Percentiles rank a stretch among this genome's conserved stretches.
Conservation (phyloP, 2,329 filamentous ascomycete species). For the Aspergillus udagawae region DNA sequence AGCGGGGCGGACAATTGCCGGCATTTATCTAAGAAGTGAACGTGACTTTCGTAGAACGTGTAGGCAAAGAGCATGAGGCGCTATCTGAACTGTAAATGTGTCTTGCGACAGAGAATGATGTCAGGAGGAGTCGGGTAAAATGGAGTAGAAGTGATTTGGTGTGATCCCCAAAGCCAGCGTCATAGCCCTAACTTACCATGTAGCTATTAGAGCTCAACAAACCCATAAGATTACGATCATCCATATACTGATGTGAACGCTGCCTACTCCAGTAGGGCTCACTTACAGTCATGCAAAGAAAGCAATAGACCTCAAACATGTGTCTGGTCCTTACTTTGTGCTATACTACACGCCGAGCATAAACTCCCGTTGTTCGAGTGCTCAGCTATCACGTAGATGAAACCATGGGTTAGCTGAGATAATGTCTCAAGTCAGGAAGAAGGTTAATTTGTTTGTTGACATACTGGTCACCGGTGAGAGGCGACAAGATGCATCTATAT, state of each 20-base stretch:
- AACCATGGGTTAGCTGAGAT: neutral
- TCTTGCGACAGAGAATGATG: too few species aligned
- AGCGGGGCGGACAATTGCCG: neutral
- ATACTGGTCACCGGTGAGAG: neutral
- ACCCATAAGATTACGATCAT: neutral
- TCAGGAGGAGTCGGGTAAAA: neutral
- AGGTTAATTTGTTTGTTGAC: neutral
- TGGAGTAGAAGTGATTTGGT: too few species aligned
- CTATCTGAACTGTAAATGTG: too few species aligned
- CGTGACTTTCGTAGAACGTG: neutral
- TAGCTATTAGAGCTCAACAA: neutral
- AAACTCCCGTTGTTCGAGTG: neutral
- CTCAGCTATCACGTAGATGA: neutral
- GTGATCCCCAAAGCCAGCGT: too few species aligned
- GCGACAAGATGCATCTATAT: neutral
- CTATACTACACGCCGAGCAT: neutral
- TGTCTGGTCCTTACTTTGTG: neutral
- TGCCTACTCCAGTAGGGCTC: neutral
- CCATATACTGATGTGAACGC: neutral
- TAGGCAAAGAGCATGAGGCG: neutral
- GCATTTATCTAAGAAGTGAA: neutral
- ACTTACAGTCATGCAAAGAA: neutral
- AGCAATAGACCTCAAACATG: neutral
- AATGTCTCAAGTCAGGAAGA: neutral
- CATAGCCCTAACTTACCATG: neutral